A percentile compares a stretch with the other conserved stretches of the same genome.
Evolutionary conservation across 2,329 filamentous ascomycete species (phyloP).

Genomic region (Arachnopeziza araneosa): DNA sequence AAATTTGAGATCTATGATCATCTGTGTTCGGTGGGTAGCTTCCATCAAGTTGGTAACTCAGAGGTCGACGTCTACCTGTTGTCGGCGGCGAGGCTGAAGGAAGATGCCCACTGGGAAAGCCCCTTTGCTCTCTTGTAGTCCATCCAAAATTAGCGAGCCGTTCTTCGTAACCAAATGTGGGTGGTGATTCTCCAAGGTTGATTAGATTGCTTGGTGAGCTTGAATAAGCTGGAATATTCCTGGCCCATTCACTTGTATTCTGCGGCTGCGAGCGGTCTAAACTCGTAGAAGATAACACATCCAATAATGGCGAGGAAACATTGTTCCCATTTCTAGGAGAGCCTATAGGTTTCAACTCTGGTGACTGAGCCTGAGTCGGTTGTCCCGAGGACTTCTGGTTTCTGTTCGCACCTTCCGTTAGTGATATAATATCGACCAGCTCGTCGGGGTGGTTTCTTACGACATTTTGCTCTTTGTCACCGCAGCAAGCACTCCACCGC

Average conservation of each 20-base stretch:
- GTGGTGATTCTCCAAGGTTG: constrained; percentile 40
- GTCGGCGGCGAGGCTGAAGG: constrained; percentile 30
- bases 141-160: constrained; percentile 24
- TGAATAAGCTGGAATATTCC: constrained; percentile 37
- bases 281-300: constrained; percentile 27
- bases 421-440: not conserved
- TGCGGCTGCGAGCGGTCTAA: constrained; percentile 23
- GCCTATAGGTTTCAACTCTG: constrained; percentile 23
- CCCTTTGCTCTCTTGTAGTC: constrained; percentile 28
- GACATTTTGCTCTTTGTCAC: constrained; percentile 29
- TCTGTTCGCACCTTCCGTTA: constrained; percentile 7
- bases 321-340: constrained; percentile 20
- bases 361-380: constrained; percentile 17
- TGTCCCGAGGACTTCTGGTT: constrained; percentile 17
- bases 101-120: constrained; percentile 18
- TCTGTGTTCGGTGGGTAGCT: constrained; percentile 34
- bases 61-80: constrained; percentile 38
- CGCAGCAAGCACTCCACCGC: constrained; percentile 24
- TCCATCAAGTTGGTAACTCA: constrained; percentile 45
- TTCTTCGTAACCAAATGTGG: constrained; percentile 31
- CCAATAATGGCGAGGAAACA: constrained; percentile 26
- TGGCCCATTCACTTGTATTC: constrained; percentile 39
- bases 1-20: constrained; percentile 42
- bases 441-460: constrained; percentile 20
- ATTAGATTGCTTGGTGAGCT: constrained; percentile 37